A percentile compares a stretch with the other conserved stretches of the same genome.
Conservation (phyloP, 2,329 filamentous ascomycete genomes). For the Pseudocercospora vitis region DNA sequence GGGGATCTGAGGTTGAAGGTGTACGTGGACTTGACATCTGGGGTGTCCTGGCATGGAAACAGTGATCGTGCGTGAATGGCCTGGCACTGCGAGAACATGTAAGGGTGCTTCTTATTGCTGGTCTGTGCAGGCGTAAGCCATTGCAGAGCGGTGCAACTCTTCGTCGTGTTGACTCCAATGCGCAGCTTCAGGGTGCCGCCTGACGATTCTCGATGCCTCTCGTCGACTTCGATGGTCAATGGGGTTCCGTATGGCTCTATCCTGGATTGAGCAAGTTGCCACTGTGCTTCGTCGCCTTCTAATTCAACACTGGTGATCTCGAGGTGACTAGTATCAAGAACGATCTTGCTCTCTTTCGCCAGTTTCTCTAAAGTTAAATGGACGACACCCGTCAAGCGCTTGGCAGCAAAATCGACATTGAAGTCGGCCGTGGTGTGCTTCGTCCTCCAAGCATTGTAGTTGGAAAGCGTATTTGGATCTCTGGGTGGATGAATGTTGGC, state of each 20-base stretch:
- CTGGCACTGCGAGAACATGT: conserved; percentile 98
- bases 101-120: conserved; percentile 91
- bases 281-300: conserved; percentile 63
- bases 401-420: conserved; percentile 78
- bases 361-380: conserved; percentile 73
- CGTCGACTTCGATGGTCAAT: conserved; percentile 59
- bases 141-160: conserved; percentile 86
- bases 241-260: conserved; percentile 73
- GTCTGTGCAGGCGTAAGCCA: conserved; percentile 95
- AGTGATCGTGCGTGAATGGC: conserved; percentile 92
- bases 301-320: conserved; percentile 71
- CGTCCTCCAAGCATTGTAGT: conserved; percentile 85
- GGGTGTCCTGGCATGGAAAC: conserved; percentile 96
- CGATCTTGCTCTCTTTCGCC: conserved; percentile 70
- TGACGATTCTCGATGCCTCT: conserved; percentile 39
- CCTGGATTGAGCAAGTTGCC: conserved; percentile 66
- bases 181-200: conserved; percentile 35
- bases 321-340: conserved; percentile 83
- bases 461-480: conserved; percentile 87
- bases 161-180: conserved; percentile 68
- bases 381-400: conserved; percentile 75
- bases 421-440: conserved; percentile 80
- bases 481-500: conserved; percentile 36
- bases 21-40: conserved; percentile 94
- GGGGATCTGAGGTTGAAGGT: conserved; percentile 84